Evolutionary conservation across 1,139 yeast species (phyloP).

Genomic region (Taphrina wiesneri): DNA sequence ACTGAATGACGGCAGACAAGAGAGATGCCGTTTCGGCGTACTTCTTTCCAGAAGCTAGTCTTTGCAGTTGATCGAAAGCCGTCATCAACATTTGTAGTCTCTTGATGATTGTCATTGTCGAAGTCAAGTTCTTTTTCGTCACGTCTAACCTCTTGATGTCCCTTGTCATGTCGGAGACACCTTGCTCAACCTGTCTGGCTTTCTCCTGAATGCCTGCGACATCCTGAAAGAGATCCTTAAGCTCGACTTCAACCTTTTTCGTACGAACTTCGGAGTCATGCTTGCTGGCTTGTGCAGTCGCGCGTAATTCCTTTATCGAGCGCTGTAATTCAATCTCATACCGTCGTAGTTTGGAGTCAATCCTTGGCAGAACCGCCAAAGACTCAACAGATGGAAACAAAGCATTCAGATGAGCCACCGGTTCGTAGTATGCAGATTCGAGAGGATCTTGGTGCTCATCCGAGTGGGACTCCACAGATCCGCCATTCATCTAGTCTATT

Average conservation of each 20-base stretch:
- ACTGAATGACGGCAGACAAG: conserved; percentile 74
- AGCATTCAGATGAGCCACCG: conserved; percentile 48
- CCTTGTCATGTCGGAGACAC: conserved; percentile 56
- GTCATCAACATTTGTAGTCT: conserved; percentile 82
- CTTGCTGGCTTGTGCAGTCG: conserved; percentile 18
- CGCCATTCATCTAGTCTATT: not conserved
- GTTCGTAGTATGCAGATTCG: conserved; percentile 45
- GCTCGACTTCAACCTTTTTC: conserved; percentile 44
- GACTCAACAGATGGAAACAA: conserved; percentile 41
- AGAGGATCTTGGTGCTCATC: conserved; percentile 1
- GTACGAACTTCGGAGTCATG: conserved; percentile 37
- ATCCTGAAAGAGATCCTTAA: conserved; percentile 48
- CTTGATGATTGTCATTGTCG: conserved; percentile 81
- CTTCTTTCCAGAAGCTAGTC: conserved; percentile 52
- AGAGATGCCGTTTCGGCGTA: conserved; percentile 66
- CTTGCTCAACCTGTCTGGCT: conserved; percentile 46
- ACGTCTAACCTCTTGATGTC: conserved; percentile 77
- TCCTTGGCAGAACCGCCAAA: conserved; percentile 25
- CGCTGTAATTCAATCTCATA: conserved; percentile 37
- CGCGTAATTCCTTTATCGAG: conserved; percentile 35
- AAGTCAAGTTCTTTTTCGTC: conserved; percentile 77
- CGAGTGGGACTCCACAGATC: not conserved
- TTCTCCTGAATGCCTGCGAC: conserved; percentile 53
- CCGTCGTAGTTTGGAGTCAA: conserved; percentile 31
- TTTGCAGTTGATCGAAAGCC: conserved; percentile 67